Conservation (phyloP, 163 green algal genomes). For the Scenedesmus sp. region DNA sequence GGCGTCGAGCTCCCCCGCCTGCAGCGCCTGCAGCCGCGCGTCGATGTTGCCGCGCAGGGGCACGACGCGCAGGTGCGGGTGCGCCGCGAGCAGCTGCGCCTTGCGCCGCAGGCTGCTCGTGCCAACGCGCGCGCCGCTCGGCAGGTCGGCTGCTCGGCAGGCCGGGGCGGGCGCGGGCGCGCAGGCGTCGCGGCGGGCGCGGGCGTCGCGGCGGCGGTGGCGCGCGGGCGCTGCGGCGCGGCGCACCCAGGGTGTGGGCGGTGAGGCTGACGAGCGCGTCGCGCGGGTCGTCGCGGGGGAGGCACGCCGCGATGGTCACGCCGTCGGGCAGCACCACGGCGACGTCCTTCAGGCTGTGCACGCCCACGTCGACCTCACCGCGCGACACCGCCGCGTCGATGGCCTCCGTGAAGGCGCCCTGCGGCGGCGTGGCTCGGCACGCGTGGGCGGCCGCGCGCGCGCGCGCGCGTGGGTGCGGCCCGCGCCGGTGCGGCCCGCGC, state of each 20-base stretch:
- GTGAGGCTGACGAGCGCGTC: conserved; percentile 40
- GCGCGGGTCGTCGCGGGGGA: conserved; percentile 48
- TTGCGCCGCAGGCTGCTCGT: conserved; percentile 56
- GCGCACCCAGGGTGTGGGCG: neutral
- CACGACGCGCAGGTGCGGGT: conserved; percentile 52
- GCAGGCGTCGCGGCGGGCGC: too few species aligned
- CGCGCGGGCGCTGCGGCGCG: too few species aligned
- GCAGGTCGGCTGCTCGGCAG: conserved; percentile 30
- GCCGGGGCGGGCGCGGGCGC: too few species aligned
- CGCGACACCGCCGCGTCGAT: conserved; percentile 27
- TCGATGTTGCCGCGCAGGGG: conserved; percentile 55
- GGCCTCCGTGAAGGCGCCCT: conserved; percentile 53
- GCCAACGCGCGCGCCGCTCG: conserved; percentile 45
- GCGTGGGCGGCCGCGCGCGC: too few species aligned
- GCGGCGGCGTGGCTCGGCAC: too few species aligned
- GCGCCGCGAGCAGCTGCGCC: conserved; percentile 49
- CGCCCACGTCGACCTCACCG: conserved; percentile 31
- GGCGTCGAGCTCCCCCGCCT: conserved; percentile 42
- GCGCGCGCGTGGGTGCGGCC: too few species aligned
- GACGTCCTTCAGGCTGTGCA: conserved; percentile 55
- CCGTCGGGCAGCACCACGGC: conserved; percentile 31
- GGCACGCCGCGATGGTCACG: conserved; percentile 51
- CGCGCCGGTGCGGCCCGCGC: too few species aligned
- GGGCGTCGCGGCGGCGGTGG: too few species aligned
- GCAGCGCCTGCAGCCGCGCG: conserved; percentile 40